A percentile compares a stretch with the other conserved stretches of the same genome.
Conservation (phyloP, 73 alveolate species). For the Symbiodinium pilosum region DNA sequence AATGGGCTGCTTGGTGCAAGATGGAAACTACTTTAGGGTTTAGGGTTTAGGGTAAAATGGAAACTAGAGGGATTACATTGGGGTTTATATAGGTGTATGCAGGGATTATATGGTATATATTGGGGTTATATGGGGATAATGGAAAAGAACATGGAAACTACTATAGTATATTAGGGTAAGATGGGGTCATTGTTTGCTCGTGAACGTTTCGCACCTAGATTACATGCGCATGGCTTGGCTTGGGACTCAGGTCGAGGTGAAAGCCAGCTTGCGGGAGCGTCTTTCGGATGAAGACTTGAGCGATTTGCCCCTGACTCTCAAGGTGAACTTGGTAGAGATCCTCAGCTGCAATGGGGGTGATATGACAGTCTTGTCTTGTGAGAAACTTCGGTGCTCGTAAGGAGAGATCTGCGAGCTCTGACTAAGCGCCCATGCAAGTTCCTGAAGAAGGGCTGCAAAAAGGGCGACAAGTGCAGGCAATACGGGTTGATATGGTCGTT, state of each 20-base stretch:
- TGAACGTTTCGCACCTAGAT: no score
- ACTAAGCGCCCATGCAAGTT: conserved; percentile 85
- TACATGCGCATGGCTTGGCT: no score
- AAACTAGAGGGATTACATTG: no score
- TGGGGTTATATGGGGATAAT: no score
- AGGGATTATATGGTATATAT: no score
- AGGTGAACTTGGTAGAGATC: neutral
- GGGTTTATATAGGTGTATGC: no score
- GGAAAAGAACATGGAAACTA: no score
- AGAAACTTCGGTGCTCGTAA: neutral
- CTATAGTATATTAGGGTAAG: no score
- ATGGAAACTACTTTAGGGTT: no score
- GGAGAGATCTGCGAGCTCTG: conserved; percentile 70
- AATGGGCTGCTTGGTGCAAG: neutral
- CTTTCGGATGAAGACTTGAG: neutral
- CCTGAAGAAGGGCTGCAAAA: conserved; percentile 40
- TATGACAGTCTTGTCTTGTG: neutral
- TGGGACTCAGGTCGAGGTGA: neutral
- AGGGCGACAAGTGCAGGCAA: conserved; percentile 77
- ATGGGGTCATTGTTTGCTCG: no score
- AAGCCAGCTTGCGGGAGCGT: neutral
- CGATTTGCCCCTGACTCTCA: neutral
- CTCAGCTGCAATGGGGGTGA: neutral
- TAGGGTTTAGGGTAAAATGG: no score
- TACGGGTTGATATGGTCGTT: no score